These are phyloP conservation scores for Huntiella omanensis DNA, from an alignment of 2,329 filamentous ascomycete genomes.

Conservation along the genomic window DNA sequence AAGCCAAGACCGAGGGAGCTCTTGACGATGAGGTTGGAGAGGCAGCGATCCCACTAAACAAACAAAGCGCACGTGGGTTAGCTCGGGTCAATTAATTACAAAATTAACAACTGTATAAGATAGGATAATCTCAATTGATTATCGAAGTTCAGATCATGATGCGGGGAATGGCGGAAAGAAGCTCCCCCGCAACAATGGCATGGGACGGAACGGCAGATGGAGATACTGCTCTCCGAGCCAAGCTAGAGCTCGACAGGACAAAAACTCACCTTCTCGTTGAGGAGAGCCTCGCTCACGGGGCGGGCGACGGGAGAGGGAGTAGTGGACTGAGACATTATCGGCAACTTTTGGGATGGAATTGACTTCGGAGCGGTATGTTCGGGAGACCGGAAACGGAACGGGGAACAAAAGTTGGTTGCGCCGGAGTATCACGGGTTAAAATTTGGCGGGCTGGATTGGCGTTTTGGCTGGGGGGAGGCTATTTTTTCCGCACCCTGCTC, in stretches of 20 bases:
- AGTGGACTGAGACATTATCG: constrained; percentile 37
- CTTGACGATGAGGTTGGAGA: constrained; percentile 93
- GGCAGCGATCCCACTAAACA: constrained; percentile 84
- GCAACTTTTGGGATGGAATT: constrained; percentile 2
- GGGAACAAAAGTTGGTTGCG: constrained; percentile 5
- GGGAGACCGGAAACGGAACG: constrained; percentile 1
- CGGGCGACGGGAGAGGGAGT: constrained; percentile 34
- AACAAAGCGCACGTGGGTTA: constrained; percentile 14
- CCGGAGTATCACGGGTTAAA: constrained; percentile 2
- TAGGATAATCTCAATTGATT: no score
- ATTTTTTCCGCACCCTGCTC: constrained; percentile 3
- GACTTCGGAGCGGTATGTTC: neutral
- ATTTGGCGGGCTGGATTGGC: constrained; percentile 1
- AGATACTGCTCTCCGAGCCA: neutral
- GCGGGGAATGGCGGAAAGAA: no score
- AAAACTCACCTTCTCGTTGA: constrained; percentile 84
- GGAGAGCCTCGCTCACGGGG: constrained; percentile 89
- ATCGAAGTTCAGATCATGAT: no score
- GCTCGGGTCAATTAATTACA: neutral
- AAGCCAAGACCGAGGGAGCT: constrained; percentile 91
- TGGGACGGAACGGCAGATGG: neutral
- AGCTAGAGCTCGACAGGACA: neutral
- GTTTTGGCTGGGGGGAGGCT: neutral
- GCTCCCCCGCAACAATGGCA: no score
- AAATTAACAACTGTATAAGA: no score